Conservation (phyloP, 2,329 filamentous ascomycete species). For the Venturia aucupariae region DNA sequence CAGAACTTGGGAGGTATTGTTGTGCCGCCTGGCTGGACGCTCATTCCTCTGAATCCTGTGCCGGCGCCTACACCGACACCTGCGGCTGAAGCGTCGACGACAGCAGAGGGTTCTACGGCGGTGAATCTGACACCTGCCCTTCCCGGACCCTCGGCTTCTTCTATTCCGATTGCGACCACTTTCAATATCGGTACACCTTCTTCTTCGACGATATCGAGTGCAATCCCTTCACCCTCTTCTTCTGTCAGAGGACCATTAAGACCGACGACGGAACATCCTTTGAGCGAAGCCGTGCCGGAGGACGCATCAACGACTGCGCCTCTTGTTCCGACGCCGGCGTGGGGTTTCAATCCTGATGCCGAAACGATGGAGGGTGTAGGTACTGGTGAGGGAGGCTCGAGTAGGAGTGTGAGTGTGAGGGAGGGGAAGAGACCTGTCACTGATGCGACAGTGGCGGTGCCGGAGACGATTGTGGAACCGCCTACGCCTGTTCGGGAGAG, state of each 20-base stretch:
- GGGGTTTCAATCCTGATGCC: neutral
- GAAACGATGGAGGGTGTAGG: neutral
- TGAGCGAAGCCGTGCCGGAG: neutral
- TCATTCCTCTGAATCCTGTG: constrained; percentile 6
- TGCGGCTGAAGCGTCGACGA: constrained; percentile 1
- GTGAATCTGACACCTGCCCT: neutral
- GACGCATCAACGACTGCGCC: neutral
- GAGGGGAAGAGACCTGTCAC: neutral
- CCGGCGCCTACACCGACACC: neutral
- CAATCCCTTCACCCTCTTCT: neutral
- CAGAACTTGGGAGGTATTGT: neutral
- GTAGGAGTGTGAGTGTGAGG: neutral
- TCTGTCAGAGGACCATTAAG: neutral
- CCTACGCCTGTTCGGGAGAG: constrained; percentile 6
- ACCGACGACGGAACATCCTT: neutral
- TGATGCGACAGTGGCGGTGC: neutral
- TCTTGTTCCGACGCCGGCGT: neutral
- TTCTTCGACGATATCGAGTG: neutral
- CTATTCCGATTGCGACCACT: neutral
- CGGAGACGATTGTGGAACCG: constrained; percentile 11
- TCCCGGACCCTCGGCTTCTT: neutral
- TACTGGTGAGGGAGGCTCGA: neutral
- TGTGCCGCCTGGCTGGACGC: constrained; percentile 9
- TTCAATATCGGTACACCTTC: neutral
- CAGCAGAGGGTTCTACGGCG: neutral